These are phyloP conservation scores for Xylariaceae sp. DNA, from an alignment of 2,329 filamentous ascomycete genomes.

Conservation along the genomic window DNA sequence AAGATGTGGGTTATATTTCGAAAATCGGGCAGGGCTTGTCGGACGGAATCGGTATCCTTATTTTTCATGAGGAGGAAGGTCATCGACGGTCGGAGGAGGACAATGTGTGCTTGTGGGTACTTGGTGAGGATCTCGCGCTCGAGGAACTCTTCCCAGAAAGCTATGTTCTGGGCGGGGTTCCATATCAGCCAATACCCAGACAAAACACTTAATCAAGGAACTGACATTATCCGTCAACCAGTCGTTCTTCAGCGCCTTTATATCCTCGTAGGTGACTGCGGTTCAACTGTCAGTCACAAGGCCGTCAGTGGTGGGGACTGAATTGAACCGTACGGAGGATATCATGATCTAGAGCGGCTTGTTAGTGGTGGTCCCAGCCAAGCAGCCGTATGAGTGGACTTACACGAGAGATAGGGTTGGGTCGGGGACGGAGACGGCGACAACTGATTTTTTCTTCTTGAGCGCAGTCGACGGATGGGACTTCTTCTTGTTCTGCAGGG, in stretches of 20 bases:
- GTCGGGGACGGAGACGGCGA: conserved; percentile 33
- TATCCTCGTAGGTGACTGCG: conserved; percentile 80
- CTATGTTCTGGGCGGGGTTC: conserved; percentile 65
- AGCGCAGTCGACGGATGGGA: conserved; percentile 12
- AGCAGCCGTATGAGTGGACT: conserved; percentile 20
- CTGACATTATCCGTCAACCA: conserved; percentile 95
- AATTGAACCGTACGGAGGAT: conserved; percentile 28
- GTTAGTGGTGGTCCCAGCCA: conserved; percentile 1
- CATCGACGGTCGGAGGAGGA: conserved; percentile 89
- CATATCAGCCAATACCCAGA: conserved; percentile 17
- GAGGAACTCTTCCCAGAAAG: conserved; percentile 97
- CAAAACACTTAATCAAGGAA: conserved; percentile 10
- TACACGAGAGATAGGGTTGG: conserved; percentile 42
- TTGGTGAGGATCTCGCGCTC: conserved; percentile 81
- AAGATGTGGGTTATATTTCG: conserved; percentile 83
- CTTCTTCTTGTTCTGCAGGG: conserved; percentile 10
- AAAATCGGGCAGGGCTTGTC: conserved; percentile 77
- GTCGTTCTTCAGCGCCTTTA: conserved; percentile 82
- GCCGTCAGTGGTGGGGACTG: not conserved
- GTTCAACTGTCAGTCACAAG: conserved; percentile 11
- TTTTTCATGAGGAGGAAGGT: conserved; percentile 84
- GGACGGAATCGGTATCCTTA: conserved; percentile 49
- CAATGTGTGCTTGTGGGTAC: conserved; percentile 79
- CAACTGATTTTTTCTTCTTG: conserved; percentile 22
- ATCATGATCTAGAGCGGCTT: conserved; percentile 28